A percentile compares a stretch with the other conserved stretches of the same genome.
Evolutionary conservation across 176 grass and related monocot genomes (phyloP).

Genomic region (Ampelocalamus luodianensis): DNA sequence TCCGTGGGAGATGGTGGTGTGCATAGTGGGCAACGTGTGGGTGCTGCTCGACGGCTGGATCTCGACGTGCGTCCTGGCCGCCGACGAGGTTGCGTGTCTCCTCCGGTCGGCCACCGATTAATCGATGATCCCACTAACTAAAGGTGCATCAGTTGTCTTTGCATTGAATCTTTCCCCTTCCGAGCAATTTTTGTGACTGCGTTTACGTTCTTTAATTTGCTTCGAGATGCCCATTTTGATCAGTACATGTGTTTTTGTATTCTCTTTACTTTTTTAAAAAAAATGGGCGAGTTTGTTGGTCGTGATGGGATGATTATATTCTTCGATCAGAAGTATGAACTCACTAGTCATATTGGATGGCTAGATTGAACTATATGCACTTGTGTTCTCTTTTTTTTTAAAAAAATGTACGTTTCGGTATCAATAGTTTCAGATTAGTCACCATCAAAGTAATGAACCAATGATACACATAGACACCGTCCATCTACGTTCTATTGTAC

Average conservation of each 20-base stretch:
- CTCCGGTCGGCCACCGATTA: conserved; percentile 24
- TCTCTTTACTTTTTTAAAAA: not conserved
- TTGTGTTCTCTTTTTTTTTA: no score
- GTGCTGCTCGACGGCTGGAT: conserved; percentile 48
- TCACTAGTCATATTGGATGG: not conserved
- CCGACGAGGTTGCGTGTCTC: conserved; percentile 47
- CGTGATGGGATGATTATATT: not conserved
- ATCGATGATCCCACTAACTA: not conserved
- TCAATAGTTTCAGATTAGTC: no score
- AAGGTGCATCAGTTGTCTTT: not conserved
- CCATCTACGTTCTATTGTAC: no score
- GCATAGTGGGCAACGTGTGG: conserved; percentile 45
- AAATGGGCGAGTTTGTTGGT: not conserved
- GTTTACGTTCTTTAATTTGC: not conserved
- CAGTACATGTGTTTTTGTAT: not conserved
- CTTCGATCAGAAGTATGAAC: not conserved
- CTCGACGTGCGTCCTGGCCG: conserved; percentile 45
- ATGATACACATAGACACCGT: no score
- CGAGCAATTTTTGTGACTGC: not conserved
- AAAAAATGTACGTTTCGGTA: no score
- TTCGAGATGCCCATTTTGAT: not conserved
- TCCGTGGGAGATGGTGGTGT: conserved; percentile 33
- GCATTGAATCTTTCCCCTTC: not conserved
- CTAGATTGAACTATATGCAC: not conserved
- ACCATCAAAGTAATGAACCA: no score